Percentiles rank a stretch among this genome's conserved stretches.
Evolutionary conservation across 148 eudicot species (phyloP).

Genomic region (Amaranthus hypochondriacus): DNA sequence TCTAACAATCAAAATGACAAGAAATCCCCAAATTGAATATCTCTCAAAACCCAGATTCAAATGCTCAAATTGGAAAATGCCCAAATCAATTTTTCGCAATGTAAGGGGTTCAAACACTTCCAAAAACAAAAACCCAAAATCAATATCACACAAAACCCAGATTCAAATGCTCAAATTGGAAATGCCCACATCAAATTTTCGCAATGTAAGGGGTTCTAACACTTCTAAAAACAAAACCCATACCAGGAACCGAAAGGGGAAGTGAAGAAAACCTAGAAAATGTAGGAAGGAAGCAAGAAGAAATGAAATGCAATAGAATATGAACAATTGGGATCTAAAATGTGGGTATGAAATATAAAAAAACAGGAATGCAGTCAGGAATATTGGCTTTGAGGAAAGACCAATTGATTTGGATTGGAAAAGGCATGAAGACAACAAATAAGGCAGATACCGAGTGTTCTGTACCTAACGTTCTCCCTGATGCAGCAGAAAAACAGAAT

Average conservation of each 20-base stretch:
- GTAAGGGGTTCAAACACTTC: conserved; percentile 10
- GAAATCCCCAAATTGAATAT: neutral
- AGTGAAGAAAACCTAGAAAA: neutral
- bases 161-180: neutral
- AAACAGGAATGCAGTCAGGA: neutral
- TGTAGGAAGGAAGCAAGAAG: neutral
- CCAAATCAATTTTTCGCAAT: neutral
- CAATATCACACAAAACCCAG: neutral
- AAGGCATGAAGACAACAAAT: neutral
- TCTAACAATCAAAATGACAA: neutral
- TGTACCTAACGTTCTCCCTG: neutral
- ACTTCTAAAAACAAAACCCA: neutral
- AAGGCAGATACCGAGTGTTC: neutral
- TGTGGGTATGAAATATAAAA: neutral
- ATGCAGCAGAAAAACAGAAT: neutral
- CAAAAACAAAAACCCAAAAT: neutral
- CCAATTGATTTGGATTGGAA: neutral
- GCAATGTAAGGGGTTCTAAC: neutral
- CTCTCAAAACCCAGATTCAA: neutral
- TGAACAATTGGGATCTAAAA: neutral
- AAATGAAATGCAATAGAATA: neutral
- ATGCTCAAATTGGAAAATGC: neutral
- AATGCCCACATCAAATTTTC: conserved; percentile 14
- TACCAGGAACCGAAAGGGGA: neutral
- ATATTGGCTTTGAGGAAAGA: neutral